phyloP scores from a whole-genome alignment of 495 filamentous ascomycete species.

The Pyronema omphalodes region DNA sequence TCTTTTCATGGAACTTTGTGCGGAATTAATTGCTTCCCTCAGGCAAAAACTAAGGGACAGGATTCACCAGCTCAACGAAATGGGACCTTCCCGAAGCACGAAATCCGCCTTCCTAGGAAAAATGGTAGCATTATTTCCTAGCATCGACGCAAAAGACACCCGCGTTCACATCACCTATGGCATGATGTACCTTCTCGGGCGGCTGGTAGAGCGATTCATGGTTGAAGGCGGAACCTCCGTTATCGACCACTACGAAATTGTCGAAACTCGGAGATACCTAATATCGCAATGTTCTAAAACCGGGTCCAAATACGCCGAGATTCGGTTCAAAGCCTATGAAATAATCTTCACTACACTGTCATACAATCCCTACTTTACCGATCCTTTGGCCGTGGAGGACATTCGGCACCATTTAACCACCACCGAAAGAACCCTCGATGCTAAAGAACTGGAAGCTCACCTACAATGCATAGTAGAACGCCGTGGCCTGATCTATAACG shows the following conservation, averaged over 20 bases:
- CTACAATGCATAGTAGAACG: not conserved
- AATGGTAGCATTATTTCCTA: not conserved
- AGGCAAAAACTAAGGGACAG: not conserved
- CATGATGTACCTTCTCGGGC: not conserved
- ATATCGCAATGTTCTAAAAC: not conserved
- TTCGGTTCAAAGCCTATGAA: constrained; percentile 1
- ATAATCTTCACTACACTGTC: not conserved
- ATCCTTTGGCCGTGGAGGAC: not conserved
- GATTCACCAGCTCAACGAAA: not conserved
- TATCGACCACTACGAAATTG: not conserved
- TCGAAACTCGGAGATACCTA: not conserved
- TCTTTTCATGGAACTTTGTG: not conserved
- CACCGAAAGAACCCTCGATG: not conserved
- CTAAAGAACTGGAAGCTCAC: not conserved
- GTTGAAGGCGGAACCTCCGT: not conserved
- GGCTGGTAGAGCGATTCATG: constrained; percentile 2
- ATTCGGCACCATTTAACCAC: not conserved
- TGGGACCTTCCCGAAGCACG: not conserved
- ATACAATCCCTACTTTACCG: not conserved
- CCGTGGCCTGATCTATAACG: not conserved
- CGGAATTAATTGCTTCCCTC: not conserved
- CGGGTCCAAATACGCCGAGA: not conserved
- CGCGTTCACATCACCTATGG: constrained; percentile 1
- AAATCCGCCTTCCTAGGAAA: not conserved
- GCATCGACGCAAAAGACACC: not conserved